Conservation (phyloP, 306 rosid genomes). For the Dryas drummondii region DNA sequence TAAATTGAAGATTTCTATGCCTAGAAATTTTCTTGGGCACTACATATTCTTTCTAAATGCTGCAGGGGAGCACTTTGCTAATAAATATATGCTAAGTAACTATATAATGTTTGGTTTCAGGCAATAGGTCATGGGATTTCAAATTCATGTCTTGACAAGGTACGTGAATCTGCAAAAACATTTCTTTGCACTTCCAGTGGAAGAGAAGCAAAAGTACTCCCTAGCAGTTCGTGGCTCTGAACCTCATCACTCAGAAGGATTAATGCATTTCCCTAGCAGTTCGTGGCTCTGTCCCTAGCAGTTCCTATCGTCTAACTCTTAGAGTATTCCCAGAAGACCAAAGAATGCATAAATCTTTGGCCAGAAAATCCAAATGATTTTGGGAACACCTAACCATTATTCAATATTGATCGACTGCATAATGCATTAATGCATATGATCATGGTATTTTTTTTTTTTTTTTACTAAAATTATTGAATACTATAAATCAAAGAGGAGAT, state of each 20-base stretch:
- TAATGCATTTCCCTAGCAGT: too few species aligned
- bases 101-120: conserved; percentile 23
- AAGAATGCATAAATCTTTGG: conserved; percentile 51
- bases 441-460: too few species aligned
- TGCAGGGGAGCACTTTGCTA: too few species aligned
- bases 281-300: too few species aligned
- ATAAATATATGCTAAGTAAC: too few species aligned
- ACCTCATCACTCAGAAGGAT: conserved; percentile 26
- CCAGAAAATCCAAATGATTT: conserved; percentile 51
- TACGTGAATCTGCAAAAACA: conserved; percentile 47
- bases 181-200: conserved; percentile 55
- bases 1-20: too few species aligned
- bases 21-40: neutral
- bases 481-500: too few species aligned
- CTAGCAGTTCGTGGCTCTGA: conserved; percentile 40
- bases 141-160: conserved; percentile 49
- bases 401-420: neutral
- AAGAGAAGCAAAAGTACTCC: conserved; percentile 53
- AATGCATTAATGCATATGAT: neutral
- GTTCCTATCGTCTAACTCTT: conserved; percentile 56
- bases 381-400: conserved; percentile 33
- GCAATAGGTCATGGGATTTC: conserved; percentile 72
- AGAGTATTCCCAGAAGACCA: conserved; percentile 47
- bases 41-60: too few species aligned
- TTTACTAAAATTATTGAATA: too few species aligned